These are phyloP conservation scores for Plasmopara muralis DNA, from an alignment of 352 stramenopile species.

Conservation along the genomic window DNA sequence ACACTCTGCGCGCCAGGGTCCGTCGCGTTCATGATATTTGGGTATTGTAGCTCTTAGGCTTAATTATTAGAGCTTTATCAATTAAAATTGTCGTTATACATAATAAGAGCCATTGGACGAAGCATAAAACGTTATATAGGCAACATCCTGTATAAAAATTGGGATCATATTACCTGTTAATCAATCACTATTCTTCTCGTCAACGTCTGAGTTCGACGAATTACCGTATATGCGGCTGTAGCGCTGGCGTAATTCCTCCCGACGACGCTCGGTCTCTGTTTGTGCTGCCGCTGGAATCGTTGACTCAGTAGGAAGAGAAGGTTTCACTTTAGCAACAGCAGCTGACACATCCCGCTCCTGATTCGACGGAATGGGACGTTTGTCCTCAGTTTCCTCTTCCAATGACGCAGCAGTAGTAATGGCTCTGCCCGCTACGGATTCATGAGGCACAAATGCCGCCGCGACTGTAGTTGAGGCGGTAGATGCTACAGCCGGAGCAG, in stretches of 20 bases:
- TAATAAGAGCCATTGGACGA: no score
- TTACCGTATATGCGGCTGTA: slow-evolving; percentile 49
- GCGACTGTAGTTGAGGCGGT: neutral
- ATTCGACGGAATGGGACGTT: slow-evolving; percentile 19
- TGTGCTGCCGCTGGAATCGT: slow-evolving; percentile 29
- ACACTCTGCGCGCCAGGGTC: slow-evolving; percentile 87
- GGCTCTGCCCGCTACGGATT: slow-evolving; percentile 1
- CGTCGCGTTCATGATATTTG: slow-evolving; percentile 86
- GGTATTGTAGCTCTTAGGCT: no score
- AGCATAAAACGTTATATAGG: no score
- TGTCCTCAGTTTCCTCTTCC: slow-evolving; percentile 37
- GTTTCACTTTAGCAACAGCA: slow-evolving; percentile 7
- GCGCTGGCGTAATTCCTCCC: slow-evolving; percentile 45
- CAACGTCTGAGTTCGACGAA: slow-evolving; percentile 19
- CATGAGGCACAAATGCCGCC: slow-evolving; percentile 4
- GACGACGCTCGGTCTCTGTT: slow-evolving; percentile 42
- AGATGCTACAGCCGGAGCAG: slow-evolving; percentile 1
- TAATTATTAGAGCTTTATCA: neutral
- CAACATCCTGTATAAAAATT: no score
- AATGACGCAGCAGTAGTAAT: neutral
- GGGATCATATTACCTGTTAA: neutral
- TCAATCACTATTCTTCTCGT: slow-evolving; percentile 38
- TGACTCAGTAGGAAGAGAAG: slow-evolving; percentile 27
- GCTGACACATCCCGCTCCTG: slow-evolving; percentile 4
- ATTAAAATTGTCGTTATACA: no score